A percentile compares a stretch with the other conserved stretches of the same genome.
These are phyloP conservation scores for Pleurotus platypus DNA, from an alignment of 768 basidiomycete genomes.

Conservation along the genomic window DNA sequence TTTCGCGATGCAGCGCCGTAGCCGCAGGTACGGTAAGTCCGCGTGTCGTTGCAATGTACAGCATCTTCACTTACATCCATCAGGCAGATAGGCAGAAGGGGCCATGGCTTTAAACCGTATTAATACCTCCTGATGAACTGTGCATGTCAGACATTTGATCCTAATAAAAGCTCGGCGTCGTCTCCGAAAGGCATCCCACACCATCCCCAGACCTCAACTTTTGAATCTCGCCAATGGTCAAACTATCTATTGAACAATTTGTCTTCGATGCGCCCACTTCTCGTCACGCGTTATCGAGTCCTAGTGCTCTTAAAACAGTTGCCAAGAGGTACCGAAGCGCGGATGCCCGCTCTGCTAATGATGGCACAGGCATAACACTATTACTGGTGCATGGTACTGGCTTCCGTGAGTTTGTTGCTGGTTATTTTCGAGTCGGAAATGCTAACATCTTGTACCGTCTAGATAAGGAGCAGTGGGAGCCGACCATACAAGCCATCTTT, in stretches of 20 bases:
- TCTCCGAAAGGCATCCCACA: too few relatives aligned
- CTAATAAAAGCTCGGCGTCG: too few relatives aligned
- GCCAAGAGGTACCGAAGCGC: neutral
- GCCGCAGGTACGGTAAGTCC: too few relatives aligned
- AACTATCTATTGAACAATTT: neutral
- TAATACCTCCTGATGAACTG: too few relatives aligned
- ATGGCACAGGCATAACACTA: neutral
- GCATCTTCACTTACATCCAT: too few relatives aligned
- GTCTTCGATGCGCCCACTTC: neutral
- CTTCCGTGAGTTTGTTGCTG: neutral
- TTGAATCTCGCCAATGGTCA: too few relatives aligned
- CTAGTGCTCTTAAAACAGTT: neutral
- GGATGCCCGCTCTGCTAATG: neutral
- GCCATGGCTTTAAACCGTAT: too few relatives aligned
- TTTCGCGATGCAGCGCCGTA: too few relatives aligned
- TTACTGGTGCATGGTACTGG: conserved; percentile 2
- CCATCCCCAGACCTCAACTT: too few relatives aligned
- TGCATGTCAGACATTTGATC: too few relatives aligned
- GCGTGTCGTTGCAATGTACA: too few relatives aligned
- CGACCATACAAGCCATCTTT: conserved; percentile 37
- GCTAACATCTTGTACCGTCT: neutral
- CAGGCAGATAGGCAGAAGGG: too few relatives aligned
- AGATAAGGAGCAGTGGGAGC: conserved; percentile 60
- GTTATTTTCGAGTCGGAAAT: neutral
- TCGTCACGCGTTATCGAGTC: neutral